These are phyloP conservation scores for Mangifera indica DNA, from an alignment of 345 rosid species.

Conservation along the genomic window DNA sequence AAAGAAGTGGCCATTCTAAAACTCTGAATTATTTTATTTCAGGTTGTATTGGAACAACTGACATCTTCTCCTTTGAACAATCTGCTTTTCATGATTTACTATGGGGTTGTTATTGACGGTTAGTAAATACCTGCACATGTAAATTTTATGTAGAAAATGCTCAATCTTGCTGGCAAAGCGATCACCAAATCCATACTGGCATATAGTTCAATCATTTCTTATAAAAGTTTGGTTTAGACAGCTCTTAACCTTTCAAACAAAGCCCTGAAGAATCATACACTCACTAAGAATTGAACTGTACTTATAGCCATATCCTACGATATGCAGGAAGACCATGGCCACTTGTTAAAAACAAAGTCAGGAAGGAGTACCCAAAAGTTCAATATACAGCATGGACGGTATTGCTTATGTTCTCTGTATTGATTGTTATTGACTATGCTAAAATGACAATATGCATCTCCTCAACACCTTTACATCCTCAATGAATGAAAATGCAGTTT, in stretches of 20 bases:
- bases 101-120: conserved; percentile 71
- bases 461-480: not conserved
- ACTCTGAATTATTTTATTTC: conserved; percentile 14
- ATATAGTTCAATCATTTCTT: not conserved
- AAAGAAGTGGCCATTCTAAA: conserved; percentile 6
- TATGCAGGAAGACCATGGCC: conserved; percentile 81
- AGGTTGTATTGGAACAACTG: conserved; percentile 79
- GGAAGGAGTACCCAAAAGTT: conserved; percentile 68
- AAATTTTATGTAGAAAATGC: not conserved
- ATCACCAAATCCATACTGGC: not conserved
- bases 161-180: not conserved
- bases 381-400: conserved; percentile 89
- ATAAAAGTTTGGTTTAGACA: not conserved
- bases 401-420: conserved; percentile 18
- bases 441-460: conserved; percentile 4
- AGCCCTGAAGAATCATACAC: not conserved
- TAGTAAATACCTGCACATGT: conserved; percentile 20
- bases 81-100: conserved; percentile 79
- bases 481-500: conserved; percentile 51
- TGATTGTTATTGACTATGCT: not conserved
- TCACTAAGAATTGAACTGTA: not conserved
- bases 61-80: conserved; percentile 91
- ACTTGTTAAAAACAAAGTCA: conserved; percentile 70
- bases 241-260: not conserved
- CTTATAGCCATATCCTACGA: not conserved